Base-by-base conservation (phyloP, 768 basidiomycete species). In the Saitozyma sp. region DNA sequence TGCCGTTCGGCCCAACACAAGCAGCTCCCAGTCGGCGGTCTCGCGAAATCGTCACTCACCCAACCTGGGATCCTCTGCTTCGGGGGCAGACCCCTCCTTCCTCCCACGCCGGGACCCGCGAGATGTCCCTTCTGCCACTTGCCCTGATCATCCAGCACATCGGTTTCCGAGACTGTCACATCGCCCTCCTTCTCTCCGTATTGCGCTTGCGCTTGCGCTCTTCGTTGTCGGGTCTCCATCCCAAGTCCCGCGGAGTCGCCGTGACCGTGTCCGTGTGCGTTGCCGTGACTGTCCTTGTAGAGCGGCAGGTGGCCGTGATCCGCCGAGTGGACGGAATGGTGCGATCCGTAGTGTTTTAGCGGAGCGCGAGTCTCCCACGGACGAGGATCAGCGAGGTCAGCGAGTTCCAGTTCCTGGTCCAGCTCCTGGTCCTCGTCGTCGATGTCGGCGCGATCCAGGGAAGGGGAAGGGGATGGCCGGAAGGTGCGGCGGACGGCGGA, bases 111-210 rank as follows among this genome's bases (percentile, higher is more conserved):
- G 17, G 76, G 76, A 8, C 78, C 78, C 8, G 70, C 64, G 0
- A 73, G 74, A 60, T 73, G 71, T 7, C 76, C 76, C 54, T 79
- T 79, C 17, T 69, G 70, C 60, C 78, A 77, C 60, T 74, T 75
- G 8, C 65, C 69, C 52, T 74, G 70, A 39, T 74, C 78, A 40
- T 72, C 68, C 13, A 46, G 13, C 20, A 13, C 51, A 48, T 64
- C 63, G 56, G 71, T 71, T 60, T 69, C 70, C 11, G 46, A 29
- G 14, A 13, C 49, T 7, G 39, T 58, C 11, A 13, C 41, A 17
- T 41, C 14, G 10, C 29, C 51, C 57, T 62, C 59, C 62, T 62
- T 65, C 50, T 67, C 68, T n/a, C 61, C 68, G 56, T 66, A 63
- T n/a, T 39, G n/a, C 5, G 49, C 39, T 41, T 51, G 58, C 8